Evolutionary conservation across 2,329 filamentous ascomycete genomes (phyloP).

Genomic region (Grosmannia penicillata): DNA sequence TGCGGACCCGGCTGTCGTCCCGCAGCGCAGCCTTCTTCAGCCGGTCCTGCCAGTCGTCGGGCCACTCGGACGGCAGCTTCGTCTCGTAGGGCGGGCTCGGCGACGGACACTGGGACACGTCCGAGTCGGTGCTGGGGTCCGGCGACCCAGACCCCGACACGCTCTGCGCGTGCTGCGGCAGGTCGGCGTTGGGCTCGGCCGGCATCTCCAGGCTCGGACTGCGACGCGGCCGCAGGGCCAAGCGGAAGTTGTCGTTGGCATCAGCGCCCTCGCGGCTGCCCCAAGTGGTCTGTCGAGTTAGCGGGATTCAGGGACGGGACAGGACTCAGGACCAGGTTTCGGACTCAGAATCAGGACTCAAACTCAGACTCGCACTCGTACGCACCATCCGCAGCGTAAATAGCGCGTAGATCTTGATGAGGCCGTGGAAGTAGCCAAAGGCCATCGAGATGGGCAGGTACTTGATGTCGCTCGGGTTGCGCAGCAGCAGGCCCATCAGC

Average conservation of each 20-base stretch:
- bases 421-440: conserved; percentile 85
- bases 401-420: conserved; percentile 83
- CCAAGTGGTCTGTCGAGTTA: conserved; percentile 63
- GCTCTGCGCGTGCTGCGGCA: conserved; percentile 3
- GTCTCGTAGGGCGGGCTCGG: no score
- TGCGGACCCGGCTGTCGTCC: no score
- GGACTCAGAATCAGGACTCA: no score
- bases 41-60: no score
- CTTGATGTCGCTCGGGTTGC: conserved; percentile 66
- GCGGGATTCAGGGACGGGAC: background rate
- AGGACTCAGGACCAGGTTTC: no score
- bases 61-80: no score
- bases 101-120: conserved; percentile 5
- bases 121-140: background rate
- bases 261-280: conserved; percentile 88
- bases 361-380: no score
- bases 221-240: conserved; percentile 8
- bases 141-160: background rate
- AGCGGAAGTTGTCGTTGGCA: conserved; percentile 44
- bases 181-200: conserved; percentile 9
- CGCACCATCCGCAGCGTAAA: conserved; percentile 71
- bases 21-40: no score
- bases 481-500: conserved; percentile 70
- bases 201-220: conserved; percentile 24
- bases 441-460: conserved; percentile 73